These are phyloP conservation scores for Cladosporium sp. DNA, from an alignment of 2,329 filamentous ascomycete genomes.

Conservation along the genomic window DNA sequence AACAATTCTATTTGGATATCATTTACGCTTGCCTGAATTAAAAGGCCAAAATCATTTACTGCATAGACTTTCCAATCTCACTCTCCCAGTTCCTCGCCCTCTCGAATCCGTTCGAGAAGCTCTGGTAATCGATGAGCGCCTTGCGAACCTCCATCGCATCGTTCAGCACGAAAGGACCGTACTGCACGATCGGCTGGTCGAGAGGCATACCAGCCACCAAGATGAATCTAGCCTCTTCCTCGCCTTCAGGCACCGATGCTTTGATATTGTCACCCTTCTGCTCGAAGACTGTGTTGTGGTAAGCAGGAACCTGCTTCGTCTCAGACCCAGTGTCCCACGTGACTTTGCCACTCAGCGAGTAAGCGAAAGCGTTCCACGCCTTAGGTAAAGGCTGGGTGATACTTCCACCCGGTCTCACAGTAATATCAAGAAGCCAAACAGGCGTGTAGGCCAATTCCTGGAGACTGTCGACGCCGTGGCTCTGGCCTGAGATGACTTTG, in stretches of 20 bases:
- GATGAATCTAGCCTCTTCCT: constrained; percentile 58
- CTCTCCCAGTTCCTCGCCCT: constrained; percentile 73
- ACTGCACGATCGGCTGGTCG: constrained; percentile 76
- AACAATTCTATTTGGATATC: not conserved
- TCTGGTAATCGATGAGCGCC: constrained; percentile 72
- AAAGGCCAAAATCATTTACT: constrained; percentile 12
- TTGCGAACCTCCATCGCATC: constrained; percentile 69
- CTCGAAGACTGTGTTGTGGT: constrained; percentile 86
- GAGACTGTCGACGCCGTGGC: constrained; percentile 78
- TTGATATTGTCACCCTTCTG: constrained; percentile 71
- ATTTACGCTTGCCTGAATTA: too few species aligned
- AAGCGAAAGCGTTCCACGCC: constrained; percentile 88
- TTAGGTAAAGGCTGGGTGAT: constrained; percentile 70
- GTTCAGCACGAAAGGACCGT: constrained; percentile 78
- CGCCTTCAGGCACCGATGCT: constrained; percentile 63
- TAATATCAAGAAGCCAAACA: constrained; percentile 90
- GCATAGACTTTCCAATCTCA: constrained; percentile 79
- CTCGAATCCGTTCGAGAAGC: constrained; percentile 72
- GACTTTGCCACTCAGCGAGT: constrained; percentile 71
- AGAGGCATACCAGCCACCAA: constrained; percentile 75
- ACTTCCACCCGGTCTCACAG: constrained; percentile 71
- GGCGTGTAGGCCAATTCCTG: constrained; percentile 93
- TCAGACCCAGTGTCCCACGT: constrained; percentile 55
- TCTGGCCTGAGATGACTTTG: constrained; percentile 86
- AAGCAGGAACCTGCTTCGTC: constrained; percentile 58